phyloP scores from a whole-genome alignment of 2,329 filamentous ascomycete genomes.

The Truncatella angustata region DNA sequence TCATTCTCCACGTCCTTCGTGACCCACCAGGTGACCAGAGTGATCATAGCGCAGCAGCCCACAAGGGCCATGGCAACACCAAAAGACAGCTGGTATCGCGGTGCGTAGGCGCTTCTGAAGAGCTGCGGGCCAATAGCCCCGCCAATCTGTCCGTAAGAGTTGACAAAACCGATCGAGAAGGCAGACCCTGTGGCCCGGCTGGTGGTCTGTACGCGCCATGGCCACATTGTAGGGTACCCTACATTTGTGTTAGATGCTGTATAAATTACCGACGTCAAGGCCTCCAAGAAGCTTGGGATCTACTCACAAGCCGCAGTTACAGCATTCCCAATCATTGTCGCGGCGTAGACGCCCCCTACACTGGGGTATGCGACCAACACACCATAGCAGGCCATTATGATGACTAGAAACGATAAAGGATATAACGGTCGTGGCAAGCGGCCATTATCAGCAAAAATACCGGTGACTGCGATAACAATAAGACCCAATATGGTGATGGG shows the following conservation, averaged over 20 bases:
- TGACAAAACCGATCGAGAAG: constrained; percentile 49
- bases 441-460: constrained; percentile 40
- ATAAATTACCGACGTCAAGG: not conserved
- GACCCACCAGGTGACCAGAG: constrained; percentile 42
- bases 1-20: constrained; percentile 42
- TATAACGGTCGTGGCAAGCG: constrained; percentile 41
- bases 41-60: constrained; percentile 38
- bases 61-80: constrained; percentile 42
- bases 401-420: constrained; percentile 38
- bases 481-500: constrained; percentile 41
- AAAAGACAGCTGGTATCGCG: constrained; percentile 42
- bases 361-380: constrained; percentile 44
- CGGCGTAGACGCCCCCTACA: constrained; percentile 44
- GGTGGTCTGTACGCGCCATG: constrained; percentile 48
- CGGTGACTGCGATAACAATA: constrained; percentile 39
- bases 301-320: constrained; percentile 33
- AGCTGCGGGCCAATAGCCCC: constrained; percentile 46
- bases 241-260: too few relatives aligned
- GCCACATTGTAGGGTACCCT: constrained; percentile 50
- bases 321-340: constrained; percentile 42
- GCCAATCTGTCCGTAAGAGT: constrained; percentile 48
- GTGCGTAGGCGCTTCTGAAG: constrained; percentile 42
- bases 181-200: constrained; percentile 45
- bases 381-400: constrained; percentile 43
- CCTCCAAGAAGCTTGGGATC: not conserved